phyloP scores from a whole-genome alignment of 371 early-diverging fungal species.

The Syncephalastrum racemosum region DNA sequence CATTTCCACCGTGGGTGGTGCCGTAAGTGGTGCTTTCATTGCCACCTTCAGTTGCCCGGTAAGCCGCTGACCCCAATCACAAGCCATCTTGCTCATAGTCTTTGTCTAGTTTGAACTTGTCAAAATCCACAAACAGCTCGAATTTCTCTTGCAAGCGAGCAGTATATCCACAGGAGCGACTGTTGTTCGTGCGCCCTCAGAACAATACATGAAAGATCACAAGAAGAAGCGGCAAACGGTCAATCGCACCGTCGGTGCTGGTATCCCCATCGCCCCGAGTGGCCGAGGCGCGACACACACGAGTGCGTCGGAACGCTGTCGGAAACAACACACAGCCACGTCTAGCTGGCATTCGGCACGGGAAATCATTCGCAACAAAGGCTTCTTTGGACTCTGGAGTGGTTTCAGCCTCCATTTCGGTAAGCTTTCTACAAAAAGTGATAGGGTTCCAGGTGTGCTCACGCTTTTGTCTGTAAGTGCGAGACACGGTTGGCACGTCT shows the following conservation, averaged over 20 bases:
- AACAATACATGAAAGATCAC: conserved; percentile 2
- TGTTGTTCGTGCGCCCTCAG: conserved; percentile 25
- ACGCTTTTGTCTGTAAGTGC: conserved; percentile 21
- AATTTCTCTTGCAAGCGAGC: conserved; percentile 60
- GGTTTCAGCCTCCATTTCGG: conserved; percentile 55
- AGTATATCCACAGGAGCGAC: conserved; percentile 50
- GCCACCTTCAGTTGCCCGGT: conserved; percentile 70
- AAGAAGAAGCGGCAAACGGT: conserved; percentile 7
- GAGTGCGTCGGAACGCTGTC: conserved; percentile 2
- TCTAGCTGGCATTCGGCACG: conserved; percentile 61
- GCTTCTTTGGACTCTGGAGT: conserved; percentile 46
- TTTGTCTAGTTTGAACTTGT: conserved; percentile 61
- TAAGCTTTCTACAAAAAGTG: conserved; percentile 14
- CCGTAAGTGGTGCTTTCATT: conserved; percentile 64
- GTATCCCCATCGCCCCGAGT: conserved; percentile 27
- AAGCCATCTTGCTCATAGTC: not conserved
- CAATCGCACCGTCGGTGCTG: conserved; percentile 35
- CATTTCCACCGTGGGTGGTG: conserved; percentile 61
- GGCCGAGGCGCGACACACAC: conserved; percentile 4
- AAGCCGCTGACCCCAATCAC: not conserved
- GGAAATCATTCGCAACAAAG: conserved; percentile 55
- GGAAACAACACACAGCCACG: conserved; percentile 18
- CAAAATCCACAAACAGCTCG: conserved; percentile 80
- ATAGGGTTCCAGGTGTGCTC: not conserved
- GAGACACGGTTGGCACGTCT: conserved; percentile 76